A percentile compares a stretch with the other conserved stretches of the same genome.
These are phyloP conservation scores for Syzygium syzygioides DNA, from an alignment of 441 rosid species.

Conservation along the genomic window DNA sequence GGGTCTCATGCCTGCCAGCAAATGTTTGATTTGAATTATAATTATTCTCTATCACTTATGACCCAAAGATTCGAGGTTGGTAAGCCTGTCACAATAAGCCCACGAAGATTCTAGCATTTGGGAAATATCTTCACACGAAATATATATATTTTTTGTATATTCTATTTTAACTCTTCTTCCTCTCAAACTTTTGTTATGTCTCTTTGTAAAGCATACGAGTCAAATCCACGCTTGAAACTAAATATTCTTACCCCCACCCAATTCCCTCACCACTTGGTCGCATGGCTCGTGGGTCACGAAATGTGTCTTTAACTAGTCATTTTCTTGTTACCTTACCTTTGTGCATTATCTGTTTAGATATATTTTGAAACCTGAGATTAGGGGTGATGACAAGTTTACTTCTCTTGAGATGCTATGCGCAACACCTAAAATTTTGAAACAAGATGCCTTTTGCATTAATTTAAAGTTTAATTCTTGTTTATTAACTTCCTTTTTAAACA, in stretches of 20 bases:
- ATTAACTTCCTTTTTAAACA: not conserved
- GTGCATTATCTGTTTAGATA: rapidly evolving
- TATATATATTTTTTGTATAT: no score
- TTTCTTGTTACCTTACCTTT: not conserved
- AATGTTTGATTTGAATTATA: not conserved
- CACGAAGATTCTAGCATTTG: rapidly evolving
- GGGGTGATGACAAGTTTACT: rapidly evolving
- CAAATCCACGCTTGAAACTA: no score
- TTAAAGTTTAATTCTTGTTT: not conserved
- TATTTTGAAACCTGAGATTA: not conserved
- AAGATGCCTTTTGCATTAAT: not conserved
- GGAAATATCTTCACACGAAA: not conserved
- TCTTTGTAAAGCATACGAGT: no score
- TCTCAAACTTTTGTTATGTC: no score
- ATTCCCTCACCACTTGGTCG: no score
- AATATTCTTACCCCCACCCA: no score
- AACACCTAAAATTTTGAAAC: not conserved
- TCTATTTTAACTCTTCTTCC: no score
- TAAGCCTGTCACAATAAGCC: rapidly evolving
- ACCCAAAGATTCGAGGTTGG: not conserved
- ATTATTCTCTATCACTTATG: rapidly evolving
- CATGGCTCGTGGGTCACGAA: no score
- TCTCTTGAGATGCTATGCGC: rapidly evolving
- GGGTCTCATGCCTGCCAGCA: rapidly evolving
- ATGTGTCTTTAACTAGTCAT: not conserved